Evolutionary conservation across 768 basidiomycete genomes (phyloP), one percentile per base, ranked within the genome.

Genomic region (Rhizopogon rudus): DNA sequence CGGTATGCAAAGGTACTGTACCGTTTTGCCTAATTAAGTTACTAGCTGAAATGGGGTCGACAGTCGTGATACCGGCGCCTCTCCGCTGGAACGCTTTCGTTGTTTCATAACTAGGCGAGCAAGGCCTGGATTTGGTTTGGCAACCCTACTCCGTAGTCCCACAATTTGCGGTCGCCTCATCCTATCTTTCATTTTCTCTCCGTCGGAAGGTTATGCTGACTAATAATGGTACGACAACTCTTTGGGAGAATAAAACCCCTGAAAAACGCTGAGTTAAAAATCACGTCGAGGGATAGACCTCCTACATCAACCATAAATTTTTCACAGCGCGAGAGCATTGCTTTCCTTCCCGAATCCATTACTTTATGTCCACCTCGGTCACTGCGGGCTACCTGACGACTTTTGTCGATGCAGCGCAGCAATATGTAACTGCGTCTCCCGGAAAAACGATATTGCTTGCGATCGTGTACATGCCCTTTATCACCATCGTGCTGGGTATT

Each of bases 401-500:
- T 6, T 25, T 51, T 0, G 35, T 72, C 28, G 65, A 57, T 8
- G 54, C 46, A 0, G 20, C 42, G 28, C 65, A 61, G 33, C 49
- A 29, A 44, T 67, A 65, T n/a, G 5, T 72, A 13, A 2, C 22
- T 9, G 54, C 60, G 45, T 65, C 62, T 0, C 67, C 69, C 0
- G 63, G 61, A 52, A 61, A 65, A 33, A 58, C 74, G 6, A 54
- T 74, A 20, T 61, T 73, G 61, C 77, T 71, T 62, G 60, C 65
- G 3, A 45, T 91, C 46, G 62, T 94, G 41, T 91, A 85, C 58
- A 70, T 83, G 12, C 91, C 93, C 2, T 42, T 91, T 44, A 60
- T 91, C 58, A 80, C 75, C 49, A 79, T 95, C 46, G 60, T 84
- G 6, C 65, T 93, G 55, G 94, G 97, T 66, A 81, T 87, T 45